Base-by-base conservation (phyloP, 208 protist genomes). In the Endotrypanum monterogeii region DNA sequence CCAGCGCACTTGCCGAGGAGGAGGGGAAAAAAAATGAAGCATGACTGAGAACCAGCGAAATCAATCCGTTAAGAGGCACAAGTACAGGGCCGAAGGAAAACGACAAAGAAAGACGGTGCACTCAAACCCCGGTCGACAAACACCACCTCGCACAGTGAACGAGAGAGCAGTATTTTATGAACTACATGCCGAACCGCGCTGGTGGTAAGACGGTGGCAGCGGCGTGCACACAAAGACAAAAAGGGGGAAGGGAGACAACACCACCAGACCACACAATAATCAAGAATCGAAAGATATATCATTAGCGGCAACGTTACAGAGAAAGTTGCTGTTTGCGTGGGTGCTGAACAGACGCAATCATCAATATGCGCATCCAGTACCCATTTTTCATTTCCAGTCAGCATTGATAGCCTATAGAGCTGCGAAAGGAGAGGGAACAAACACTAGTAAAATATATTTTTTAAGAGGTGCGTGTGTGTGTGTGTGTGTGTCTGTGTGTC, bases 381-480 rank as follows among this genome's bases (percentile, higher is more conserved):
- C 41, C 3, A 46, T 9, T 12, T 9, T 9, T 12, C 9, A 46
- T 46, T 9, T 46, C 7, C 41, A 46, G 3, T 46, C 7, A 9
- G 41, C 9, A 46, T 46, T 46, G 41, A 46, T 46, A 9, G 9
- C 7, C 41, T 46, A 46, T 46, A 46, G 7, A 46, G 41, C 41
- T 46, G 41, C 41, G n/a, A 30, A 39, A 30, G n/a, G 37, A 23
- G 54, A 58, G 9, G 32, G 23, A 16, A 7, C 32, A 65, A 23
- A 46, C 23, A 46, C 20, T 35, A 3, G 23, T 46, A 35, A 23
- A 7, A 25, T 23, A 62, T 35, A 62, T n/a, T n/a, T n/a, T n/a
- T n/a, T n/a, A n/a, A 35, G 14, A 35, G 18, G 60, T 65, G 60
- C 20, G 60, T 65, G 60, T 32, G 20, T 65, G 60, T 65, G 60